Base-by-base conservation (phyloP, 73 alveolate species). In the Uronychia binucleata region DNA sequence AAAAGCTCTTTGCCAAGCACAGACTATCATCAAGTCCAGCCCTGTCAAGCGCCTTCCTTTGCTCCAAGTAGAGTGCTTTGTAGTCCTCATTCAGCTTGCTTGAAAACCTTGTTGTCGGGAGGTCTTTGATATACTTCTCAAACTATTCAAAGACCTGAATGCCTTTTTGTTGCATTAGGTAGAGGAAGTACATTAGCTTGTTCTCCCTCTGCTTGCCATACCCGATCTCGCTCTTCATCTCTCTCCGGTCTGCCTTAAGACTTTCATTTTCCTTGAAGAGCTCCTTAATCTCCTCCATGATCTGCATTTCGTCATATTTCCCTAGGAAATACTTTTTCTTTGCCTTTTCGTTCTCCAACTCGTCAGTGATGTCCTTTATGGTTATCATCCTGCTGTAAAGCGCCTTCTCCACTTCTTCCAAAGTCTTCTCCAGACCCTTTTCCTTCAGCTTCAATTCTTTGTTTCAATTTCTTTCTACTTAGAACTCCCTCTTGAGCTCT, bases 161-260 rank as follows among this genome's bases (percentile, higher is more conserved):
- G 30, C 86, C 86, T 78, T 89, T 89, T 75, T 86, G 76, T 57
- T 89, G 80, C 57, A 89, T 34, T 28, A 89, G 79, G 58, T 60
- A 89, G 25, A 89, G 60, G 78, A 89, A 89, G 75, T 89, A 89
- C 95, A 89, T 89, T 14, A 89, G 79, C 58, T 89, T 89, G 33
- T 85, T 89, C 74, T 89, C 95, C 34, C 95, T 83, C 33, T 84
- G 80, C 57, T 89, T 89, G 1, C 95, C 95, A 78, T 89, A 89
- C 58, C 82, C 95, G 0, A 89, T 58, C 33, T 89, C 95, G 34
- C 88, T 77, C 74, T 78, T 89, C 26, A 89, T 30, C 35, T 89
- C 95, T 67, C 91, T 83, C 30, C 84, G 91, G 19, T 82, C 90
- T 19, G 87, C 58, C 30, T 78, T 84, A 11, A 89, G 67, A 19